Conservation (phyloP, 331 rosid species). For the Cucumis variabilis region DNA sequence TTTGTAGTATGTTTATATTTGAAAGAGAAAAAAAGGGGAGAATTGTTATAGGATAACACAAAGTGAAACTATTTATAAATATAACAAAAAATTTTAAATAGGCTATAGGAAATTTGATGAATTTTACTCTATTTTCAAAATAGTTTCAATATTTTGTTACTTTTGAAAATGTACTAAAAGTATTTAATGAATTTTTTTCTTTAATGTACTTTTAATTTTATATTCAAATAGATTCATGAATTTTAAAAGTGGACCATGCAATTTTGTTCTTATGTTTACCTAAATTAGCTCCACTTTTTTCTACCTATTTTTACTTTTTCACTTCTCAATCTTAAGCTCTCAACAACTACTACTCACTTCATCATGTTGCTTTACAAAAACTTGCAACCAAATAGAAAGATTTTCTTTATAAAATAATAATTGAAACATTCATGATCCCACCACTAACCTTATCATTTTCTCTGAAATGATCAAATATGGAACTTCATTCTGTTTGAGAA, state of each 20-base stretch:
- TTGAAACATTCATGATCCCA: slow-evolving; percentile 6
- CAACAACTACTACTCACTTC: background rate
- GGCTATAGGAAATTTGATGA: no score
- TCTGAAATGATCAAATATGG: background rate
- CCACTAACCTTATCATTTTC: background rate
- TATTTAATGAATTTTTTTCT: no score
- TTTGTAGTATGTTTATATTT: no score
- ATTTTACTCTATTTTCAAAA: no score
- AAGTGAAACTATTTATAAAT: no score
- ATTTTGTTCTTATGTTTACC: background rate
- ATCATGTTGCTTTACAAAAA: background rate
- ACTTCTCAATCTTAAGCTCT: background rate
- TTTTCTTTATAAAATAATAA: background rate
- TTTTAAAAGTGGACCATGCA: background rate
- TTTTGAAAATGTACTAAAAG: no score
- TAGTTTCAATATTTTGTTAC: no score
- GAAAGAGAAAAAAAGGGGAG: no score
- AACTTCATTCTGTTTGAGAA: background rate
- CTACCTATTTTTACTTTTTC: background rate
- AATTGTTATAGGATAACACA: no score
- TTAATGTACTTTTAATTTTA: no score
- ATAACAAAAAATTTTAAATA: no score
- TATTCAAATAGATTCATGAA: no score
- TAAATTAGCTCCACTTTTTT: background rate
- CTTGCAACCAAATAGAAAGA: background rate